A percentile compares a stretch with the other conserved stretches of the same genome.
Evolutionary conservation across 2,329 filamentous ascomycete genomes (phyloP).

Genomic region (Aspergillus oerlinghausenensis): DNA sequence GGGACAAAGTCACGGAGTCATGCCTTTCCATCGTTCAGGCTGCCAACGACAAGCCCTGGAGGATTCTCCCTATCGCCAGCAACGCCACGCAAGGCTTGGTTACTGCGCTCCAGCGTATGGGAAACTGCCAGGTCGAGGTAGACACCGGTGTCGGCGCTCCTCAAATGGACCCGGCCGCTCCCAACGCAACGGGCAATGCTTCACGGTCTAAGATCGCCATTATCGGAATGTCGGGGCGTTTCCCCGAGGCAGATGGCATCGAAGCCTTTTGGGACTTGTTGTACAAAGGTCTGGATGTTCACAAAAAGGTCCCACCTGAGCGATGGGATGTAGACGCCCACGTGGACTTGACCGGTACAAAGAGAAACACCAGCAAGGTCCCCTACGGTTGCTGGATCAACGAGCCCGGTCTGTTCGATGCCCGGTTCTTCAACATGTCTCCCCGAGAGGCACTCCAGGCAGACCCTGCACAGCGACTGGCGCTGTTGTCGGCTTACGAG

Average conservation of each 20-base stretch:
- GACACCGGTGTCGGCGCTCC: constrained; percentile 25
- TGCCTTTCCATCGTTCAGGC: constrained; percentile 22
- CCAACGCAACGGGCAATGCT: constrained; percentile 26
- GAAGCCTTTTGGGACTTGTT: constrained; percentile 67
- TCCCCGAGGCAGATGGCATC: constrained; percentile 62
- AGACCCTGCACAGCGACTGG: constrained; percentile 48
- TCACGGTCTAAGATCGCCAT: constrained; percentile 51
- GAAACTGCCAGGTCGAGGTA: constrained; percentile 22
- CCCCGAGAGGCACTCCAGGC: constrained; percentile 68
- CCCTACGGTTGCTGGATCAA: constrained; percentile 68
- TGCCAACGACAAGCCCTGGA: constrained; percentile 13
- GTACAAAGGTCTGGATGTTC: constrained; percentile 64
- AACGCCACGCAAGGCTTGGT: constrained; percentile 31
- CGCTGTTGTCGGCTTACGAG: constrained; percentile 70
- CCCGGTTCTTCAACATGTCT: constrained; percentile 74
- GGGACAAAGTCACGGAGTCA: constrained; percentile 38
- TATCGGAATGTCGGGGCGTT: constrained; percentile 71
- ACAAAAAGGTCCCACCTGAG: constrained; percentile 60
- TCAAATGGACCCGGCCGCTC: constrained; percentile 12
- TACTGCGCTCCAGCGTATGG: constrained; percentile 26
- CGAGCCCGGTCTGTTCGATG: constrained; percentile 66
- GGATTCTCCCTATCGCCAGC: constrained; percentile 27
- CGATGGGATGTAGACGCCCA: constrained; percentile 65
- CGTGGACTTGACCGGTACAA: constrained; percentile 62
- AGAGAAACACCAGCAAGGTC: constrained; percentile 66